A percentile compares a stretch with the other conserved stretches of the same genome.
phyloP scores from a whole-genome alignment of 495 filamentous ascomycete species.

The Bacidia rubella region DNA sequence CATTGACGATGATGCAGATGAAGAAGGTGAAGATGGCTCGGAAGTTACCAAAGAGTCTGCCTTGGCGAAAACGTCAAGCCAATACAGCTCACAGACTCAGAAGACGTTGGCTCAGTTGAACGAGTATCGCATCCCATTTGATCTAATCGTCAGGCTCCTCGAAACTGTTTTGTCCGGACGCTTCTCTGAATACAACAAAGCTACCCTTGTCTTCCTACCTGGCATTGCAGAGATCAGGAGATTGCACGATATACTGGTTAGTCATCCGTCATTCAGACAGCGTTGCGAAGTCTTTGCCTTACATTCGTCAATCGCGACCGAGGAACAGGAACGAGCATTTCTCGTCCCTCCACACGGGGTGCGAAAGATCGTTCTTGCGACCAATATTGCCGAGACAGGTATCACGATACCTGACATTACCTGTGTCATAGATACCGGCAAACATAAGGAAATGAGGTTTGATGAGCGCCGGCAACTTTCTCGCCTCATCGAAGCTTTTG shows the following conservation, averaged over 20 bases:
- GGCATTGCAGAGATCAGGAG: conserved; percentile 87
- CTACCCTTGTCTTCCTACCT: conserved; percentile 86
- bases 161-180: conserved; percentile 51
- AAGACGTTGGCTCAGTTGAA: conserved; percentile 62
- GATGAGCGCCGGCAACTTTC: conserved; percentile 88
- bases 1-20: conserved; percentile 31
- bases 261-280: conserved; percentile 52
- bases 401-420: conserved; percentile 96
- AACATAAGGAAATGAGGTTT: conserved; percentile 93
- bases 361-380: conserved; percentile 86
- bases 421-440: conserved; percentile 87
- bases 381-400: conserved; percentile 94
- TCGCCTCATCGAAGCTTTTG: conserved; percentile 78
- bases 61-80: conserved; percentile 11
- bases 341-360: conserved; percentile 64
- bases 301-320: conserved; percentile 89
- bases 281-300: conserved; percentile 73
- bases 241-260: conserved; percentile 65
- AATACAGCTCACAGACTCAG: conserved; percentile 60
- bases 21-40: neutral
- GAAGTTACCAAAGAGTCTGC: conserved; percentile 11
- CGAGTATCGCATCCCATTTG: conserved; percentile 76
- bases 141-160: conserved; percentile 63
- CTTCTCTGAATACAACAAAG: conserved; percentile 64
- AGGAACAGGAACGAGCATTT: conserved; percentile 90